phyloP scores from a whole-genome alignment of 1,284 basidiomycete genomes.

The Sanghuangporus weigelae region DNA sequence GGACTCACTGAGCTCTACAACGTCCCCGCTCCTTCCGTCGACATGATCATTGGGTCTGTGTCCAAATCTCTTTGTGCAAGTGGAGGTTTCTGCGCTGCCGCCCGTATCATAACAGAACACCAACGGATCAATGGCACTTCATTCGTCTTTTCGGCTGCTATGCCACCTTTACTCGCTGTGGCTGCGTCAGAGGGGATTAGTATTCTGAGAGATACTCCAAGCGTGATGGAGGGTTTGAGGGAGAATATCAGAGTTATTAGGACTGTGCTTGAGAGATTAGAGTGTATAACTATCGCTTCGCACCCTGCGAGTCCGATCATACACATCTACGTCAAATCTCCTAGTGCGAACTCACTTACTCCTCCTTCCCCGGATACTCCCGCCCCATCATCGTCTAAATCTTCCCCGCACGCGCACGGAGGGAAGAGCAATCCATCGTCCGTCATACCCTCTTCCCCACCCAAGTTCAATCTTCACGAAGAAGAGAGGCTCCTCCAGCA shows the following conservation, averaged over 20 bases:
- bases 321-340: constrained; percentile 66
- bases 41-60: constrained; percentile 83
- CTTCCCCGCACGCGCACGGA: constrained; percentile 18
- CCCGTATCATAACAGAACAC: constrained; percentile 79
- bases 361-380: constrained; percentile 28
- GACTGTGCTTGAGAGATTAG: constrained; percentile 71
- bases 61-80: constrained; percentile 80
- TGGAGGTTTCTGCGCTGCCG: constrained; percentile 96
- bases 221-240: constrained; percentile 69
- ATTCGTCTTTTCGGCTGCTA: constrained; percentile 94
- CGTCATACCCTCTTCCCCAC: constrained; percentile 36
- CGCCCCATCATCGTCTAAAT: constrained; percentile 21
- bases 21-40: constrained; percentile 74
- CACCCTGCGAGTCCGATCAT: constrained; percentile 84
- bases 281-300: constrained; percentile 80
- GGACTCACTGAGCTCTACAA: constrained; percentile 94
- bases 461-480: constrained; percentile 52
- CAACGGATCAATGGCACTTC: constrained; percentile 98
- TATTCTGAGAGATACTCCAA: constrained; percentile 70
- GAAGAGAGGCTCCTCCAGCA: constrained; percentile 77
- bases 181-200: constrained; percentile 83
- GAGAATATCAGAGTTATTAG: constrained; percentile 80
- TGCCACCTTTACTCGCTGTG: constrained; percentile 88
- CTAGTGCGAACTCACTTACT: constrained; percentile 29
- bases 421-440: constrained; percentile 37